Evolutionary conservation across 2,329 filamentous ascomycete genomes (phyloP), one percentile per base, ranked within the genome.

Genomic region (Aureobasidium sp.): DNA sequence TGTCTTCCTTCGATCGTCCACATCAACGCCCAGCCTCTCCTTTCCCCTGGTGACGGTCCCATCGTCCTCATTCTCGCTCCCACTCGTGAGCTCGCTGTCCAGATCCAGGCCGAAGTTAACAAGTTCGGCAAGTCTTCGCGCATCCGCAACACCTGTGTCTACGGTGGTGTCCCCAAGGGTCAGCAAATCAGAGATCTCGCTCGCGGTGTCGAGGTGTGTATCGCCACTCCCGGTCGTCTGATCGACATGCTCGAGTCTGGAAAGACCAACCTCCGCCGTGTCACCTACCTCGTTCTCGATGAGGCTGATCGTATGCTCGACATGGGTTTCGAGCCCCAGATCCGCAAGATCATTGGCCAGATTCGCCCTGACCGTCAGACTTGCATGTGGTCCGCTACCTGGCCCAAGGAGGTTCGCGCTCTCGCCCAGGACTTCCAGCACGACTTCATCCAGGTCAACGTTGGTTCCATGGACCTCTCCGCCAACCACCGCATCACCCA

Each of bases 241-340:
- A 97, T 99, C 71, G 94, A 99, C 72, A 97, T 97, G 91, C 85
- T 99, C 36, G 94, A 97, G 79, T 90, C 91, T 68, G 93, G 92
- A 77, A 96, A 95, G 83, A 99, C 94, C 71, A 97, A 99, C 80
- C 86, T 99, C 66, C 93, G 93, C 68, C 91, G 94, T 76, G 92
- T 97, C 65, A 99, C 94, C 62, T 99, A 99, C 80, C 83, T 99
- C 63, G 94, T 97, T 68, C 91, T 99, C 67, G 94, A 99, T 72
- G 94, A 99, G 82, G 94, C 94, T 75, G 94, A 99, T 80, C 93
- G 94, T 73, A 99, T 99, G 94, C 84, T 99, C 75, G 94, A 99
- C 80, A 99, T 99, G 94, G 94, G 94, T 86, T 97, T 99, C 79
- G 94, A 99, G 80, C 94, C 94, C 68, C 94, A 97, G 77, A 97